Evolutionary conservation across 257 asterid species (phyloP), one percentile per base, ranked within the genome.

Genomic region (Lycium barbarum): DNA sequence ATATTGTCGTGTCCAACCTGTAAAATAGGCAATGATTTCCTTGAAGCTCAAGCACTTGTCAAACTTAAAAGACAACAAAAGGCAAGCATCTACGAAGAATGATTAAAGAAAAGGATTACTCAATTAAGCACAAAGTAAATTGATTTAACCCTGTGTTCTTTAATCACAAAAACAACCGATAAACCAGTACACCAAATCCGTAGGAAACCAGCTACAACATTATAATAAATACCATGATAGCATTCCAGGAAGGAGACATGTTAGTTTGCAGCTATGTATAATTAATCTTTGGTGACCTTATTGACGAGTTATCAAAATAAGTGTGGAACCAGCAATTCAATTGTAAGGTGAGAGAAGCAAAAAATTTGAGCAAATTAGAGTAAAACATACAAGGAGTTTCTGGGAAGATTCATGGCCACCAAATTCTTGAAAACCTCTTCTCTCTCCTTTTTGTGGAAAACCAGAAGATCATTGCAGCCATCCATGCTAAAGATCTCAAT

Each of bases 401-500:
- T 92, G 57, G 99, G 99, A 51, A 97, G 97, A 92, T 97, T 97
- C 98, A 97, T 91, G 89, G 97, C 96, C 90, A 97, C 93, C 93
- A 97, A 87, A 87, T 94, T 93, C 87, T 89, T 95, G 91, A 97
- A 97, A 84, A 97, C 98, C 79, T 95, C 98, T 88, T 95, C 99
- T 85, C 99, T 92, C 92, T 97, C 99, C 85, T 88, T 94, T 87
- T 97, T 97, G 91, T 95, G 99, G 91, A 97, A 95, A 89, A 97
- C 99, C 90, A 97, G 90, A 65, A 97, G 93, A 86, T 97, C 99
- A 88, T 97, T 97, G 94, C 98, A 97, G 88, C 99, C 99, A 88
- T 97, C 99, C 99, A 97, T 97, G 93, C 99, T 97, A 89, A 97
- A 97, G 85, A 97, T 91, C 94, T 97, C 99, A 73, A 95, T 89